A percentile compares a stretch with the other conserved stretches of the same genome.
Evolutionary conservation across 2,329 filamentous ascomycete genomes (phyloP).

Genomic region (Colletotrichum tofieldiae): DNA sequence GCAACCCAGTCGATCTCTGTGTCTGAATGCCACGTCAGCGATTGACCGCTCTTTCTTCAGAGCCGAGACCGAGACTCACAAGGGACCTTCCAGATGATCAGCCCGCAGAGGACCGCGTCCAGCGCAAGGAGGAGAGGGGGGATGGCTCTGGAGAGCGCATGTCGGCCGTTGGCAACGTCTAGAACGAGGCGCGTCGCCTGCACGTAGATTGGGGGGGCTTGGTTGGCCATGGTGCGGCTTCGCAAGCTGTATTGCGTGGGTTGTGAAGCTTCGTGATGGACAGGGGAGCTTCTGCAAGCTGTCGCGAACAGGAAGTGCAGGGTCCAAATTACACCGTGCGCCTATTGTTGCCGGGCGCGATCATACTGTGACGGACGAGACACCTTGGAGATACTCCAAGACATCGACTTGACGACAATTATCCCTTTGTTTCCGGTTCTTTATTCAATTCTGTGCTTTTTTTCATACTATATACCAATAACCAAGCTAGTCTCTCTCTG

Average conservation of each 20-base stretch:
- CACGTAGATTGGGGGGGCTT: conserved; percentile 24
- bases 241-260: conserved; percentile 9
- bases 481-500: background rate
- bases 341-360: accelerated
- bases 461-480: background rate
- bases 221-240: conserved; percentile 42
- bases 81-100: conserved; percentile 86
- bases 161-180: conserved; percentile 65
- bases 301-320: conserved; percentile 33
- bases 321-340: conserved; percentile 26
- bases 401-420: background rate
- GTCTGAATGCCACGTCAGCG: conserved; percentile 64
- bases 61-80: conserved; percentile 70
- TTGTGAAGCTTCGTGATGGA: conserved; percentile 25
- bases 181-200: conserved; percentile 49
- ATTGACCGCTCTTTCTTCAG: background rate
- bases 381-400: background rate
- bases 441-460: background rate
- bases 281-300: conserved; percentile 41
- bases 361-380: background rate
- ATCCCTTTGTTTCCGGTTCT: background rate
- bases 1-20: conserved; percentile 98
- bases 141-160: conserved; percentile 65
- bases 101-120: conserved; percentile 80
- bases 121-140: conserved; percentile 76